These are phyloP conservation scores for Mucor velutinosus DNA, from an alignment of 371 early-diverging fungal genomes.

Conservation along the genomic window DNA sequence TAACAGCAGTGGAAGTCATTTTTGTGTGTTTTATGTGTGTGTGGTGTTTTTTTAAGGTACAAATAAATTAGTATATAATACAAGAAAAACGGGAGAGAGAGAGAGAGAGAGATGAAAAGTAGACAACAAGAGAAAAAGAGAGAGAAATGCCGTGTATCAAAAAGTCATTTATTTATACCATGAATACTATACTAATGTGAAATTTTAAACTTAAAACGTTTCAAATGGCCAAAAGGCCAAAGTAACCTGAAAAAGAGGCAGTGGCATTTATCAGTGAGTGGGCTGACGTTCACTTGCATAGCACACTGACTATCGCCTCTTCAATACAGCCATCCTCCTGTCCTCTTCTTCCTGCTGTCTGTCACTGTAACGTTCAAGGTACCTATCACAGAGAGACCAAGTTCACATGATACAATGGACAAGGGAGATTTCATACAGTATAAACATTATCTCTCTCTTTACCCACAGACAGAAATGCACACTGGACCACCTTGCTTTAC, in stretches of 20 bases:
- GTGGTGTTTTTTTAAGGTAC: not conserved
- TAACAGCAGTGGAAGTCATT: constrained; percentile 44
- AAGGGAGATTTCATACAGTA: not conserved
- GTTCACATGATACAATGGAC: not conserved
- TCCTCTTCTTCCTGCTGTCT: too few relatives aligned
- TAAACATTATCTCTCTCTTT: not conserved
- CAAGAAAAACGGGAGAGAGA: not conserved
- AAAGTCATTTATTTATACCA: constrained; percentile 2
- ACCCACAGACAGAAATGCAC: constrained; percentile 1
- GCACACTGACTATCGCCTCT: not conserved
- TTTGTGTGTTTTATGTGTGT: not conserved
- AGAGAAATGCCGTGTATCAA: not conserved
- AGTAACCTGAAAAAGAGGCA: not conserved
- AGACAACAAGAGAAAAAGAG: not conserved
- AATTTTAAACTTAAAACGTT: constrained; percentile 16
- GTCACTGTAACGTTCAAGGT: not conserved
- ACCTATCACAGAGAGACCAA: not conserved
- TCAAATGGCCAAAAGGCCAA: not conserved
- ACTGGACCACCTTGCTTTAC: not conserved
- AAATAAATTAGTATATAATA: constrained; percentile 1
- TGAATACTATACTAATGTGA: not conserved
- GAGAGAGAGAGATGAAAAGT: not conserved
- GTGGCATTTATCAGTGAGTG: not conserved
- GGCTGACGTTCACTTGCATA: constrained; percentile 6
- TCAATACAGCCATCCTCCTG: not conserved